phyloP scores from a whole-genome alignment of 176 grass and related monocot species.

The Lolium rigidum region DNA sequence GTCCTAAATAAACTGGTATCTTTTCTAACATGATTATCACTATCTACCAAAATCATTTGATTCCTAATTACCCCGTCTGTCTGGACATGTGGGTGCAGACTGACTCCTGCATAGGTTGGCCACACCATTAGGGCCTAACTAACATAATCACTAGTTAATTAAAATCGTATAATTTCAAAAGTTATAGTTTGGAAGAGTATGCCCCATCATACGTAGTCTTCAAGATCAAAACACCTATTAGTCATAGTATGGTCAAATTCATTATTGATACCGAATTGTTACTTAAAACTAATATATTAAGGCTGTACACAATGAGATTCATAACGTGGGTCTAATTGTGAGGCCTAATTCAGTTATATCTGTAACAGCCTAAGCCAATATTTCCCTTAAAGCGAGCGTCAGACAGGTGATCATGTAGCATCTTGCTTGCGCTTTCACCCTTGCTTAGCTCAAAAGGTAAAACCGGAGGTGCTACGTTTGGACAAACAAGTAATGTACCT shows the following conservation, averaged over 20 bases:
- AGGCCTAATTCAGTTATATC: not conserved
- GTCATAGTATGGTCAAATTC: not conserved
- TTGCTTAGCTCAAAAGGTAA: not conserved
- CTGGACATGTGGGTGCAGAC: too few species aligned
- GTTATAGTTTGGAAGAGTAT: not conserved
- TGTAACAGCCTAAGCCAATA: not conserved
- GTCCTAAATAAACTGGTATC: not conserved
- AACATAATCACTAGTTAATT: not conserved
- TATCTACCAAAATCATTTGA: too few species aligned
- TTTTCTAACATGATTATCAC: not conserved
- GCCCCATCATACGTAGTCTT: too few species aligned
- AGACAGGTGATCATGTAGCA: not conserved
- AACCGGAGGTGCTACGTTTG: not conserved
- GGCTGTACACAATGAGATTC: not conserved
- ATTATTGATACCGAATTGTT: not conserved
- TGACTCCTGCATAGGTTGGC: not conserved
- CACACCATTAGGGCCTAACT: not conserved
- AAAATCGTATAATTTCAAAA: not conserved
- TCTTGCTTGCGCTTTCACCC: not conserved
- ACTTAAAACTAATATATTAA: not conserved
- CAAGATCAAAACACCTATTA: not conserved
- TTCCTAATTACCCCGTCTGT: too few species aligned
- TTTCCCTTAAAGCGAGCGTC: not conserved
- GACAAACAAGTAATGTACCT: not conserved
- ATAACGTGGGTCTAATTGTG: not conserved